These are phyloP conservation scores for Hypoxylon sp. DNA, from an alignment of 2,329 filamentous ascomycete genomes.

Conservation along the genomic window DNA sequence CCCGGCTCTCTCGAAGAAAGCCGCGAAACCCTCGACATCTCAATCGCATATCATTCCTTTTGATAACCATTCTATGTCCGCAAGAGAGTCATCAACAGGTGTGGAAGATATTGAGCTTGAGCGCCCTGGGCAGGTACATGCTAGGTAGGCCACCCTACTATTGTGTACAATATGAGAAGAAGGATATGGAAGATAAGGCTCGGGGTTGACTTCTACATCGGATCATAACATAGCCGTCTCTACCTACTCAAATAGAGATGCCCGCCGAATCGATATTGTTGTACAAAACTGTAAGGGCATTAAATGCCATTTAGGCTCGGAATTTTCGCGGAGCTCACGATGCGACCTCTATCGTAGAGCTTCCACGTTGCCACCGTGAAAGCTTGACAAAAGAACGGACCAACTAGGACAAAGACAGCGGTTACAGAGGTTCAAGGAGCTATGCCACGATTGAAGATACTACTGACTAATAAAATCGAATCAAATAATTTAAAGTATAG, in stretches of 20 bases:
- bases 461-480: background rate
- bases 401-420: background rate
- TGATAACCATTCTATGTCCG: slow-evolving; percentile 14
- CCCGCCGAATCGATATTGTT: background rate
- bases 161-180: background rate
- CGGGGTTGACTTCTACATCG: background rate
- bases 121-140: slow-evolving; percentile 15
- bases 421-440: background rate
- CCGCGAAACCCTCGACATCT: slow-evolving; percentile 39
- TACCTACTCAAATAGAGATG: background rate
- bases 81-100: slow-evolving; percentile 13
- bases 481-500: background rate
- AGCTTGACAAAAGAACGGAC: background rate
- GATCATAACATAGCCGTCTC: background rate
- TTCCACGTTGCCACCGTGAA: background rate
- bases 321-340: background rate
- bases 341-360: background rate
- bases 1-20: slow-evolving; percentile 34
- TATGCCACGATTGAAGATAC: background rate
- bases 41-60: slow-evolving; percentile 37
- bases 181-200: background rate
- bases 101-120: slow-evolving; percentile 38
- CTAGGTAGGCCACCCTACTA: background rate
- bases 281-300: background rate
- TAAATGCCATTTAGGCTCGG: background rate